Percentiles rank a stretch among this genome's conserved stretches.
Evolutionary conservation across 345 rosid species (phyloP).

Genomic region (Lumnitzera littorea): DNA sequence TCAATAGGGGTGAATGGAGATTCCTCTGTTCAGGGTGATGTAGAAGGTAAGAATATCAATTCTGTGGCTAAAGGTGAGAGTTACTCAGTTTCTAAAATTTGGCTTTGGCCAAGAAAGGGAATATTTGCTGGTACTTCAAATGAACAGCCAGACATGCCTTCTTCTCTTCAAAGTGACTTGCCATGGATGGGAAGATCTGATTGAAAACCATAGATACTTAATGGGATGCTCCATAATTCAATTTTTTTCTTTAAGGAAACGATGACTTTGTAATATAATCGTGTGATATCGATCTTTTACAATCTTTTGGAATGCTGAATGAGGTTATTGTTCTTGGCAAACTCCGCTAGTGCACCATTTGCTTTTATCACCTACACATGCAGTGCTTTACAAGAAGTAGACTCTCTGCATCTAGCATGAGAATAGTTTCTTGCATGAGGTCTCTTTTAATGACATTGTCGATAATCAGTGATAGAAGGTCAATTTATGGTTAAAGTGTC

Average conservation of each 20-base stretch:
- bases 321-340: no score
- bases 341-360: no score
- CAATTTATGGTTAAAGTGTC: no score
- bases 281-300: slow-evolving; percentile 1
- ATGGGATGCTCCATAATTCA: slow-evolving; percentile 8
- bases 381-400: no score
- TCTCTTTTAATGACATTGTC: no score
- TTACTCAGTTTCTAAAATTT: slow-evolving; percentile 77
- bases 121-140: slow-evolving; percentile 43
- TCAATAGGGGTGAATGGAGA: slow-evolving; percentile 23
- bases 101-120: slow-evolving; percentile 82
- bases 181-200: slow-evolving; percentile 59
- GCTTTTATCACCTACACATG: no score
- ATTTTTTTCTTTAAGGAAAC: slow-evolving; percentile 1
- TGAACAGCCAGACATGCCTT: slow-evolving; percentile 37
- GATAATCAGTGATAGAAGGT: no score
- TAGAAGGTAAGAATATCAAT: slow-evolving; percentile 51
- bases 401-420: no score
- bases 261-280: slow-evolving; percentile 8
- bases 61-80: slow-evolving; percentile 69
- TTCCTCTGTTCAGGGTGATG: slow-evolving; percentile 24
- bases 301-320: neutral
- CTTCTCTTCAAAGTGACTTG: slow-evolving; percentile 52
- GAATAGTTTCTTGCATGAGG: no score
- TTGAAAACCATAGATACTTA: slow-evolving; percentile 6